These are phyloP conservation scores for Hericium coralloides DNA, from an alignment of 768 basidiomycete genomes.

Conservation along the genomic window DNA sequence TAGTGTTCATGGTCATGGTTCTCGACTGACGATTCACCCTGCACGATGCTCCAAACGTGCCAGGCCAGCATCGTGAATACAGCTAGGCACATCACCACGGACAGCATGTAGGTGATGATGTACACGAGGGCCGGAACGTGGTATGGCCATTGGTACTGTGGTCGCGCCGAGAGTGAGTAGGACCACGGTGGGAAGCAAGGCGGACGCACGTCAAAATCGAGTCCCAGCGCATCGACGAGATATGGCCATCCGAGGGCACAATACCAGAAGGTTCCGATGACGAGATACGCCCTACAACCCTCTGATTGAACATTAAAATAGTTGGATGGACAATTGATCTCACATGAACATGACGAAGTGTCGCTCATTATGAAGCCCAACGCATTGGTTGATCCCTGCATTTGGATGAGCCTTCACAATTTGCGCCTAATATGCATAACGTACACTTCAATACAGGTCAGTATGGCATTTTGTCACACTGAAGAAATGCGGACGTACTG, in stretches of 20 bases:
- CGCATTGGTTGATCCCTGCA: slow-evolving; percentile 94
- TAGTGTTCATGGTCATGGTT: slow-evolving; percentile 82
- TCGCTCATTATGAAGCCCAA: slow-evolving; percentile 90
- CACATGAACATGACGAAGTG: slow-evolving; percentile 95
- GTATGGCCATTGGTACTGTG: slow-evolving; percentile 19
- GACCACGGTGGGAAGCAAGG: not conserved
- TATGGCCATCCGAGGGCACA: slow-evolving; percentile 53
- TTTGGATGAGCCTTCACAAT: not conserved
- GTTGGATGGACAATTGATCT: slow-evolving; percentile 18
- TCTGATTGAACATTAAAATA: not conserved
- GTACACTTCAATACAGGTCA: slow-evolving; percentile 3
- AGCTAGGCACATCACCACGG: slow-evolving; percentile 64
- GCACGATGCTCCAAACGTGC: slow-evolving; percentile 61
- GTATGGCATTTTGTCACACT: not conserved
- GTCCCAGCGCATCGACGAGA: slow-evolving; percentile 49
- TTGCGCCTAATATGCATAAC: not conserved
- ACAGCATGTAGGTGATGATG: slow-evolving; percentile 69
- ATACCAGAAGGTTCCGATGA: slow-evolving; percentile 57
- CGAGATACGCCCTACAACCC: slow-evolving; percentile 63
- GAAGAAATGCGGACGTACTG: slow-evolving; percentile 43
- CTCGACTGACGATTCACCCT: slow-evolving; percentile 87
- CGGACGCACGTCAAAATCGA: slow-evolving; percentile 33
- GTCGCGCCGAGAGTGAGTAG: not conserved
- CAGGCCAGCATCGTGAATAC: slow-evolving; percentile 65
- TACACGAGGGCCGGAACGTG: slow-evolving; percentile 60